Percentiles rank a stretch among this genome's conserved stretches.
Evolutionary conservation across 345 rosid genomes (phyloP).

Genomic region (Laguncularia racemosa): DNA sequence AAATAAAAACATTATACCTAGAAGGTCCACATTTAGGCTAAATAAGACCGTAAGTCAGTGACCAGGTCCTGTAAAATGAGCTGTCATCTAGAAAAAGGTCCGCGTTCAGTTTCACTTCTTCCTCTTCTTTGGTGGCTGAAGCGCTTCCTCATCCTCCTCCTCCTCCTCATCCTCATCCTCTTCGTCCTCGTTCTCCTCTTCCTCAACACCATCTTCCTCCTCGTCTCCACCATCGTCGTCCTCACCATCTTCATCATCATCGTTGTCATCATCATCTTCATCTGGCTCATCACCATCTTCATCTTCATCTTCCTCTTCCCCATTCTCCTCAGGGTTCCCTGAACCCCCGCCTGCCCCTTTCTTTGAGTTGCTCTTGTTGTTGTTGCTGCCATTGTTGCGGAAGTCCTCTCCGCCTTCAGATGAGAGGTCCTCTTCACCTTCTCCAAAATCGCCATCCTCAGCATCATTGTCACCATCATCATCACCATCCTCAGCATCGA

Average conservation of each 20-base stretch:
- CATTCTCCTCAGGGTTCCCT: slow-evolving; percentile 32
- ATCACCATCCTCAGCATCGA: slow-evolving; percentile 57
- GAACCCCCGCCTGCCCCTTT: slow-evolving; percentile 32
- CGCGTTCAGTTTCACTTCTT: slow-evolving; percentile 50
- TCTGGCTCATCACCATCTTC: slow-evolving; percentile 22
- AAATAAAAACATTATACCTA: too few species aligned
- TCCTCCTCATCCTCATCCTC: slow-evolving; percentile 52
- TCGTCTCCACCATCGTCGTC: slow-evolving; percentile 29
- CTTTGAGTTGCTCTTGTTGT: slow-evolving; percentile 36
- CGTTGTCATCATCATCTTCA: slow-evolving; percentile 11
- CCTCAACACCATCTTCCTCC: slow-evolving; percentile 31
- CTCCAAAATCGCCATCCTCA: slow-evolving; percentile 39
- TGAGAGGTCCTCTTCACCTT: slow-evolving; percentile 49
- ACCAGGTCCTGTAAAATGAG: too few species aligned
- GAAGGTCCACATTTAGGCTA: too few species aligned
- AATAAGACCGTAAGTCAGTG: too few species aligned
- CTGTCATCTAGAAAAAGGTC: too few species aligned
- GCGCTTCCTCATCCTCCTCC: slow-evolving; percentile 73
- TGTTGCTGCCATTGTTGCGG: slow-evolving; percentile 26
- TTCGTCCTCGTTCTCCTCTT: slow-evolving; percentile 27
- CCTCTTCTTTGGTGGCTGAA: slow-evolving; percentile 93
- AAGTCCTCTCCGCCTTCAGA: slow-evolving; percentile 46
- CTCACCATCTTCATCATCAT: slow-evolving; percentile 6
- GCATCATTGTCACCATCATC: slow-evolving; percentile 21
- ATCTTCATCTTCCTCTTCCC: slow-evolving; percentile 38